Evolutionary conservation across 257 asterid species (phyloP).

Genomic region (Penstemon barbatus): DNA sequence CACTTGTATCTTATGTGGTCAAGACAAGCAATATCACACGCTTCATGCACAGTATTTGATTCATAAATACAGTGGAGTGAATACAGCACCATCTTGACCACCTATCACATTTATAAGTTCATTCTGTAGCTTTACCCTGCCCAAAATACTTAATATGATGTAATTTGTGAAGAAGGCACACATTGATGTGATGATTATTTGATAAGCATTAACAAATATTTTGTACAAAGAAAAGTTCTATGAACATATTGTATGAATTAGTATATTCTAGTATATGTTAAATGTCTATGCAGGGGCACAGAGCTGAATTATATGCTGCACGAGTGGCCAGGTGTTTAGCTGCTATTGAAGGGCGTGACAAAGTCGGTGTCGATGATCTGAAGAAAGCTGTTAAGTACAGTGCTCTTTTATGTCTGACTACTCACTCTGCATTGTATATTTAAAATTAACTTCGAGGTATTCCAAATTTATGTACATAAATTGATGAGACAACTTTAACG

Average conservation of each 20-base stretch:
- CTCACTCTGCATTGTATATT: conserved; percentile 10
- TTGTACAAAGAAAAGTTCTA: neutral
- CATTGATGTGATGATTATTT: too few relatives aligned
- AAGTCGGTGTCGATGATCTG: conserved; percentile 86
- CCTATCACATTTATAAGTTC: too few relatives aligned
- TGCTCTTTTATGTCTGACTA: conserved; percentile 18
- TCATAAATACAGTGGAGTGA: too few relatives aligned
- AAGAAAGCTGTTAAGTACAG: conserved; percentile 88
- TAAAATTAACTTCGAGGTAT: neutral
- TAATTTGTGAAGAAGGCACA: too few relatives aligned
- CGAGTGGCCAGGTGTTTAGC: conserved; percentile 96
- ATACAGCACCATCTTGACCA: too few relatives aligned
- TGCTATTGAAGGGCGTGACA: conserved; percentile 95
- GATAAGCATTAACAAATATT: neutral
- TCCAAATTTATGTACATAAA: neutral
- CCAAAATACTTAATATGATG: too few relatives aligned
- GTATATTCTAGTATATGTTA: conserved; percentile 14
- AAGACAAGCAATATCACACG: too few relatives aligned
- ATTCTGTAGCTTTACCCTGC: too few relatives aligned
- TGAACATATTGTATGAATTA: neutral
- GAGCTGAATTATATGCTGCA: conserved; percentile 96
- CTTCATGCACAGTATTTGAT: too few relatives aligned
- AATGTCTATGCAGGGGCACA: conserved; percentile 72
- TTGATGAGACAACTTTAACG: neutral
- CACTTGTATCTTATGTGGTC: too few relatives aligned